Evolutionary conservation across 2,329 filamentous ascomycete species (phyloP).

Genomic region (Fusarium nisikadoi): DNA sequence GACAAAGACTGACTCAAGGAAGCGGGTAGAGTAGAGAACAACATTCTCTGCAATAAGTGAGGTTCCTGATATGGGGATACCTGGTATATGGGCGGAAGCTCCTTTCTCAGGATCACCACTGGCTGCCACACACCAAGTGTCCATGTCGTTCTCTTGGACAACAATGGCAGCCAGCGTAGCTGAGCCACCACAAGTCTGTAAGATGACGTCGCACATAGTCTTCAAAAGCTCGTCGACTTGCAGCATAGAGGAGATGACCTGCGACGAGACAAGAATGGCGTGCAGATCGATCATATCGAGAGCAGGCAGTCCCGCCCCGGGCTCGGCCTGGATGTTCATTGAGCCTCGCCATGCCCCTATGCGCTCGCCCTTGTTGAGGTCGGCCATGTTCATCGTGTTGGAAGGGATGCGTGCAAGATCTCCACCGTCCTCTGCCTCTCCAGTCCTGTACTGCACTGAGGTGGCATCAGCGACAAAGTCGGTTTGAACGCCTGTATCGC

Average conservation of each 20-base stretch:
- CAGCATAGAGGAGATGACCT: slow-evolving; percentile 82
- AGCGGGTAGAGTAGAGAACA: slow-evolving; percentile 79
- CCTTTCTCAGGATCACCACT: slow-evolving; percentile 77
- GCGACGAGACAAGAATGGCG: slow-evolving; percentile 80
- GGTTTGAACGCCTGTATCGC: slow-evolving; percentile 75
- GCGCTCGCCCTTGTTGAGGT: slow-evolving; percentile 64
- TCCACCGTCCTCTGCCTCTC: slow-evolving; percentile 57
- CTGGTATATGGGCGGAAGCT: slow-evolving; percentile 72
- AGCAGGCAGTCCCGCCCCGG: slow-evolving; percentile 73
- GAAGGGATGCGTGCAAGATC: slow-evolving; percentile 56
- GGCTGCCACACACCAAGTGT: slow-evolving; percentile 78
- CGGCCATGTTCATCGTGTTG: slow-evolving; percentile 54
- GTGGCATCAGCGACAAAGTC: slow-evolving; percentile 71
- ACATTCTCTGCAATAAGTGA: slow-evolving; percentile 80
- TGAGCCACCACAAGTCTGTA: slow-evolving; percentile 78
- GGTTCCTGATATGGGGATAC: slow-evolving; percentile 71
- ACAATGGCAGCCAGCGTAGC: slow-evolving; percentile 79
- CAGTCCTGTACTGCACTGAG: slow-evolving; percentile 62
- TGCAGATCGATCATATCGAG: slow-evolving; percentile 87
- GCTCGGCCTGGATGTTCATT: slow-evolving; percentile 64
- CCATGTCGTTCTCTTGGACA: slow-evolving; percentile 72
- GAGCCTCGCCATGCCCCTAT: slow-evolving; percentile 73
- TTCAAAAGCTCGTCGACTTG: slow-evolving; percentile 79
- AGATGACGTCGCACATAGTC: slow-evolving; percentile 84
- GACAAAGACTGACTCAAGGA: slow-evolving; percentile 79